These are phyloP conservation scores for Exophiala dermatitidis DNA, from an alignment of 2,329 filamentous ascomycete species.

Conservation along the genomic window DNA sequence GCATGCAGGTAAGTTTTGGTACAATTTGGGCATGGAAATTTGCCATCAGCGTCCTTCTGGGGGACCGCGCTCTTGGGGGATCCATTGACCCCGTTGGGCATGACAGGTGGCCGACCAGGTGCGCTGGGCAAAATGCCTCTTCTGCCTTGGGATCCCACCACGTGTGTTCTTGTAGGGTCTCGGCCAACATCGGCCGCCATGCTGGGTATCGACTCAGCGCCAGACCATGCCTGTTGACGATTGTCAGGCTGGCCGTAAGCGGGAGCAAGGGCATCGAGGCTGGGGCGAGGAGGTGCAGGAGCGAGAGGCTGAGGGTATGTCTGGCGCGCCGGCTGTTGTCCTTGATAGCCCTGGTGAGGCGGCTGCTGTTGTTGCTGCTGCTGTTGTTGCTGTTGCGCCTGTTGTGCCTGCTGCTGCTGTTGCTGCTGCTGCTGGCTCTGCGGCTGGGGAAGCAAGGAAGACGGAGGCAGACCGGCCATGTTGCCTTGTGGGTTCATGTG, in stretches of 20 bases:
- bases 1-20: constrained; percentile 97
- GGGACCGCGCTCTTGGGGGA: constrained; percentile 75
- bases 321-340: constrained; percentile 55
- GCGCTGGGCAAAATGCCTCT: constrained; percentile 87
- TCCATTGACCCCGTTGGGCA: constrained; percentile 54
- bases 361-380: constrained; percentile 37
- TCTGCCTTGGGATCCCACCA: constrained; percentile 89
- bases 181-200: constrained; percentile 37
- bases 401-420: neutral
- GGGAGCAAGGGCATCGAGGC: constrained; percentile 65
- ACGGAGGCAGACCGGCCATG: constrained; percentile 38
- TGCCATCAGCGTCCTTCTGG: constrained; percentile 92
- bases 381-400: constrained; percentile 30
- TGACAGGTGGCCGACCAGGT: constrained; percentile 72
- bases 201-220: constrained; percentile 35
- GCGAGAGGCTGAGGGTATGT: constrained; percentile 71
- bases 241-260: constrained; percentile 47
- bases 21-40: constrained; percentile 96
- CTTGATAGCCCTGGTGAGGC: constrained; percentile 35
- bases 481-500: constrained; percentile 38
- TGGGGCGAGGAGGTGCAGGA: constrained; percentile 54
- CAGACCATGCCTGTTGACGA: constrained; percentile 39
- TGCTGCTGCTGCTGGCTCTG: constrained; percentile 31
- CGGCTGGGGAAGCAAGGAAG: constrained; percentile 38
- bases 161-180: constrained; percentile 59